Conservation (phyloP, 1,284 basidiomycete species). For the Heterobasidion parviporum region DNA sequence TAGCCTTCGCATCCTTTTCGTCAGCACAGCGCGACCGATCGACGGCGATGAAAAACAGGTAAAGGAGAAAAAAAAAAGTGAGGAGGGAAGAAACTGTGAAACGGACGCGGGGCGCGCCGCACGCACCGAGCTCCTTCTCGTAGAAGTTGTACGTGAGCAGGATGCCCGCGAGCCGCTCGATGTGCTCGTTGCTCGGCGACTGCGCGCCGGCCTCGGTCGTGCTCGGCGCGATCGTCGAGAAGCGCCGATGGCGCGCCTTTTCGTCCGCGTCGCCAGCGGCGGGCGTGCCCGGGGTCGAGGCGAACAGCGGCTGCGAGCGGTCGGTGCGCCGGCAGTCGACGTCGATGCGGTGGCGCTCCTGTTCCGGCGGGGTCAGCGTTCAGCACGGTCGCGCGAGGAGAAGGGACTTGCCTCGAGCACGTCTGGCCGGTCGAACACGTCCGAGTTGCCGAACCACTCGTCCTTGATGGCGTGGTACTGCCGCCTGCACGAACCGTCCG, state of each 20-base stretch:
- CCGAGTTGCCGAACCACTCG: slow-evolving; percentile 76
- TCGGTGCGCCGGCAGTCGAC: slow-evolving; percentile 98
- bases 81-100: background rate
- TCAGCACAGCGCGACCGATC: background rate
- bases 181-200: slow-evolving; percentile 81
- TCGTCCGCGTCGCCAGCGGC: slow-evolving; percentile 34
- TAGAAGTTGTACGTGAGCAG: slow-evolving; percentile 92
- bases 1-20: slow-evolving; percentile 46
- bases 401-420: slow-evolving; percentile 51
- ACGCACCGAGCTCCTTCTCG: slow-evolving; percentile 75
- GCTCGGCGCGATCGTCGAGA: slow-evolving; percentile 65
- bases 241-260: slow-evolving; percentile 42
- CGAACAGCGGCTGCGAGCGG: slow-evolving; percentile 82
- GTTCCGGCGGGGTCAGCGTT: background rate
- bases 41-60: slow-evolving; percentile 12
- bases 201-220: slow-evolving; percentile 70
- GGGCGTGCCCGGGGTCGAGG: slow-evolving; percentile 27
- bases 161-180: slow-evolving; percentile 71
- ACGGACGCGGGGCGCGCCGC: background rate
- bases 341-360: slow-evolving; percentile 84
- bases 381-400: background rate
- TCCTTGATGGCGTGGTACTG: slow-evolving; percentile 64
- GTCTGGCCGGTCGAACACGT: slow-evolving; percentile 71
- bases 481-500: slow-evolving; percentile 32
- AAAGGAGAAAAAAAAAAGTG: slow-evolving; percentile 14